Percentiles rank a stretch among this genome's conserved stretches.
phyloP scores from a whole-genome alignment of 768 basidiomycete species.

The Piloderma croceum region DNA sequence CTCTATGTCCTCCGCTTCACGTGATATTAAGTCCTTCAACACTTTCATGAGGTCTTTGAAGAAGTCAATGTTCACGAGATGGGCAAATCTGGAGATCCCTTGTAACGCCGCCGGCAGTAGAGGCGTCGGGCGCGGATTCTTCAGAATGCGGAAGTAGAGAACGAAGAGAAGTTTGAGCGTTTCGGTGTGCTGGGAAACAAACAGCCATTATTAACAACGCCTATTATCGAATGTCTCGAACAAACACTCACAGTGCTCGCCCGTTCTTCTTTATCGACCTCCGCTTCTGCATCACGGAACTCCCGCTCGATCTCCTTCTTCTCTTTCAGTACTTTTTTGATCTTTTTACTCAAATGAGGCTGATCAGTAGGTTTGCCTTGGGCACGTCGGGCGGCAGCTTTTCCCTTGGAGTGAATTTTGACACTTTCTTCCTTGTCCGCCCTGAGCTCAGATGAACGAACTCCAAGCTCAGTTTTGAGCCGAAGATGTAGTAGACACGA shows the following conservation, averaged over 20 bases:
- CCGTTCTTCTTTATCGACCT: slow-evolving; percentile 88
- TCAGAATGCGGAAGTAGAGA: slow-evolving; percentile 93
- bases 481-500: slow-evolving; percentile 81
- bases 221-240: too few species aligned
- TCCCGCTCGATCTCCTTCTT: slow-evolving; percentile 87
- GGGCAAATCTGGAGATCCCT: slow-evolving; percentile 90
- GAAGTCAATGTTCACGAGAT: slow-evolving; percentile 97
- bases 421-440: slow-evolving; percentile 47
- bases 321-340: slow-evolving; percentile 80
- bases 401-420: slow-evolving; percentile 36
- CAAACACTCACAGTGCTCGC: slow-evolving; percentile 60
- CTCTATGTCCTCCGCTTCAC: slow-evolving; percentile 35
- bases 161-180: slow-evolving; percentile 96
- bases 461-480: slow-evolving; percentile 77
- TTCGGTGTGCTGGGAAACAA: slow-evolving; percentile 80
- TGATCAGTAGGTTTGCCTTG: slow-evolving; percentile 57
- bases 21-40: slow-evolving; percentile 68
- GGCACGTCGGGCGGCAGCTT: slow-evolving; percentile 36
- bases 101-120: slow-evolving; percentile 83
- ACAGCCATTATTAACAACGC: slow-evolving; percentile 2
- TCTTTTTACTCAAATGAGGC: slow-evolving; percentile 89
- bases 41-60: slow-evolving; percentile 92
- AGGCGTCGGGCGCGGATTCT: slow-evolving; percentile 71
- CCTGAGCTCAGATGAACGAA: slow-evolving; percentile 69
- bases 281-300: slow-evolving; percentile 90